Evolutionary conservation across 139 green algal species (phyloP).

Genomic region (Ulvella scutata): DNA sequence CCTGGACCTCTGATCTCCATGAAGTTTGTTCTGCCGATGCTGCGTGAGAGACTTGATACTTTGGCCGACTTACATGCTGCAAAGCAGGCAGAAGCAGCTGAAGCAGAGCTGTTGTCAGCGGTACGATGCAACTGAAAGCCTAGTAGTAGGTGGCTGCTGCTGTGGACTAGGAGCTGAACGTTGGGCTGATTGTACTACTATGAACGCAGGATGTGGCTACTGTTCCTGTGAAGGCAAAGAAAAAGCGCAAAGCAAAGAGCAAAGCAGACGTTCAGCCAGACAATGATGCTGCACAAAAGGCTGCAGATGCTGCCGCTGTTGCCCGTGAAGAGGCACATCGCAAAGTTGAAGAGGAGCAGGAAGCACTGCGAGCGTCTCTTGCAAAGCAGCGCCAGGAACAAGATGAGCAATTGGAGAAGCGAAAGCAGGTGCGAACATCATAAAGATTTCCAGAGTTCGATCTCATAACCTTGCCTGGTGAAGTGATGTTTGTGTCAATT

Average conservation of each 20-base stretch:
- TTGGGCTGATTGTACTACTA: too few species aligned
- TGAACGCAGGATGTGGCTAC: too few species aligned
- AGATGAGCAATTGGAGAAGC: conserved; percentile 45
- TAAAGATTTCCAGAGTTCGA: background rate
- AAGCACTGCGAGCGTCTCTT: background rate
- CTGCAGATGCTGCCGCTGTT: conserved; percentile 11
- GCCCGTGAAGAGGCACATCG: conserved; percentile 15
- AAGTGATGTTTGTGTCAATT: background rate
- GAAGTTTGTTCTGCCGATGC: conserved; percentile 50
- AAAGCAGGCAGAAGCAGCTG: background rate
- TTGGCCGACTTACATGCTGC: background rate
- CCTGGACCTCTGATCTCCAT: conserved; percentile 35
- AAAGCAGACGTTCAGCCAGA: background rate
- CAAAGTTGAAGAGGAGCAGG: conserved; percentile 21
- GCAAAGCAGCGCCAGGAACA: conserved; percentile 15
- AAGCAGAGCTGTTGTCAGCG: background rate
- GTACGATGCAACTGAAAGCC: background rate
- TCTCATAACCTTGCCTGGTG: background rate
- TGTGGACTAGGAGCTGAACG: too few species aligned
- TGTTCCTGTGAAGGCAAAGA: conserved; percentile 20
- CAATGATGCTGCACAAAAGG: background rate
- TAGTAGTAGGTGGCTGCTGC: too few species aligned
- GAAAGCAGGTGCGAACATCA: conserved; percentile 13
- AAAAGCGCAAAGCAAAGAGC: conserved; percentile 25
- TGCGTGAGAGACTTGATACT: conserved; percentile 18